phyloP scores from a whole-genome alignment of 345 rosid genomes.

The Gossypium mustelinum region DNA sequence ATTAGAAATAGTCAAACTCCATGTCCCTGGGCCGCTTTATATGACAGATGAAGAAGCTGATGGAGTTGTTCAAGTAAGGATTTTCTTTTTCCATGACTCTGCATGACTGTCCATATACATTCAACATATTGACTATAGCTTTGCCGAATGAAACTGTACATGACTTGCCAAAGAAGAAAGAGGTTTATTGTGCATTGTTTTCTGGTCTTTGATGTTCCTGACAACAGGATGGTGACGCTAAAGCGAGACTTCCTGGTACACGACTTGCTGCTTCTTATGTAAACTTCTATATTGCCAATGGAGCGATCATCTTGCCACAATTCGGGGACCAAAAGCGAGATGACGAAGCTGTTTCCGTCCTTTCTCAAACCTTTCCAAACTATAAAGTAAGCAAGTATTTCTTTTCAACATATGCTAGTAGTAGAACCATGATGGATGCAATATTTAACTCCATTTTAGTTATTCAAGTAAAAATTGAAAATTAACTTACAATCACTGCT shows the following conservation, averaged over 20 bases:
- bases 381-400: slow-evolving; percentile 41
- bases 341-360: slow-evolving; percentile 68
- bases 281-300: slow-evolving; percentile 16
- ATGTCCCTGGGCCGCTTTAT: slow-evolving; percentile 62
- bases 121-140: background rate
- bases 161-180: background rate
- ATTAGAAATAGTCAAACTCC: slow-evolving; percentile 65
- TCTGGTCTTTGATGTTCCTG: background rate
- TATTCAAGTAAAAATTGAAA: background rate
- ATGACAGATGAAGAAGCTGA: slow-evolving; percentile 67
- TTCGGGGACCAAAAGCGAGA: slow-evolving; percentile 84
- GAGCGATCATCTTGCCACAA: slow-evolving; percentile 38
- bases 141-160: background rate
- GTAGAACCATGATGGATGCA: background rate
- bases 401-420: slow-evolving; percentile 5
- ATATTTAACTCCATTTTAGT: slow-evolving; percentile 2
- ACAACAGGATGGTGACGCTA: slow-evolving; percentile 14
- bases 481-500: background rate
- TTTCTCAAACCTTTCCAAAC: slow-evolving; percentile 61
- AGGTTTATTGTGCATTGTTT: background rate
- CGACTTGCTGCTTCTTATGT: slow-evolving; percentile 33
- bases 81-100: background rate
- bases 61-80: slow-evolving; percentile 60
- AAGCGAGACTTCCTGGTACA: slow-evolving; percentile 39
- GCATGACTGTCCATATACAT: background rate